Evolutionary conservation across 257 asterid genomes (phyloP).

Genomic region (Plantago major): DNA sequence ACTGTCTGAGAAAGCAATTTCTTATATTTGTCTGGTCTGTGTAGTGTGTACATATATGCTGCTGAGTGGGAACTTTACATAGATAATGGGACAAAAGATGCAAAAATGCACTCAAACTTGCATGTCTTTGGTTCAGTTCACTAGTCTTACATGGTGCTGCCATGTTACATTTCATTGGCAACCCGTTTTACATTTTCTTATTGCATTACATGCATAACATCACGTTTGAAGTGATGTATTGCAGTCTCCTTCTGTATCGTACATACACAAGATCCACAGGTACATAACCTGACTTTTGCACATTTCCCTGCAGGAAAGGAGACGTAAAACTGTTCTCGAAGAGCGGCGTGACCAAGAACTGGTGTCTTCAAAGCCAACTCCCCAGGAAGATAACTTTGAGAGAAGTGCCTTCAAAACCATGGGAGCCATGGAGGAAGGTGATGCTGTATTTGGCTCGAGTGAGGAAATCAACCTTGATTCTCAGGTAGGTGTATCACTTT

Average conservation of each 20-base stretch:
- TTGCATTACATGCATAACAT: too few species aligned
- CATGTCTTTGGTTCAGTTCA: neutral
- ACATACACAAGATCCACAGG: neutral
- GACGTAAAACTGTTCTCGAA: constrained; percentile 71
- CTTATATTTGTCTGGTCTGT: neutral
- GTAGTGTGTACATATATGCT: neutral
- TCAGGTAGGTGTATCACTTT: constrained; percentile 35
- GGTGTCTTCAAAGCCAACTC: constrained; percentile 53
- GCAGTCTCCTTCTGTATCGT: too few species aligned
- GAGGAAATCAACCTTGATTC: constrained; percentile 79
- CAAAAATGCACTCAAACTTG: neutral
- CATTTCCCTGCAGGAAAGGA: constrained; percentile 56
- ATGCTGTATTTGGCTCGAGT: constrained; percentile 77
- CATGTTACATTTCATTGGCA: too few species aligned
- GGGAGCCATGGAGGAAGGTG: constrained; percentile 97
- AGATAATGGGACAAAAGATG: neutral
- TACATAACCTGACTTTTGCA: constrained; percentile 9
- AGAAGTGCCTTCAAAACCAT: constrained; percentile 65
- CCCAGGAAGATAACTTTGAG: constrained; percentile 68
- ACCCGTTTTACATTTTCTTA: too few species aligned
- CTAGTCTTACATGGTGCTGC: too few species aligned
- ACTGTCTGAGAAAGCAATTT: neutral
- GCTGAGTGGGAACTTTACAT: neutral
- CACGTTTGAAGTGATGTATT: too few species aligned
- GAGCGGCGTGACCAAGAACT: constrained; percentile 80